Base-by-base conservation (phyloP, 2,329 filamentous ascomycete genomes). In the Ustilaginoidea virens region DNA sequence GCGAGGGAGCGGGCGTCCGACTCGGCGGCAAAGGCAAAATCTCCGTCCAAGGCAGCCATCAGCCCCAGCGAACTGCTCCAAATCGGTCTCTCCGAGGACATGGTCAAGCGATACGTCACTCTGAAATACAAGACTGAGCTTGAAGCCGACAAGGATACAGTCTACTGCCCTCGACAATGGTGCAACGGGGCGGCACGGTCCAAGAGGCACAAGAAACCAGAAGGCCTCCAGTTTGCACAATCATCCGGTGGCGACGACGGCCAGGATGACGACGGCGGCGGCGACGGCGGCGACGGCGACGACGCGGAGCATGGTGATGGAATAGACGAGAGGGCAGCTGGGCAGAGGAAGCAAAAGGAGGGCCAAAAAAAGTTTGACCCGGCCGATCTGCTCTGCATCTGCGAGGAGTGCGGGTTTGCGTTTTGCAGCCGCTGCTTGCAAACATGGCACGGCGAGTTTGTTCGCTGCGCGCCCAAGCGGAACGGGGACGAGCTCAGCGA, bases 101-200 rank as follows among this genome's bases (percentile, higher is more conserved):
- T 66, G 19, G 83, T 94, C 2, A 76, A 81, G 45, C 77, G 90
- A 31, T 98, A 92, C 48, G 80, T 92, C 4, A 74, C 74, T 21
- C 65, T 96, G 35, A 94, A 90, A 56, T 81, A 92, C 45, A 96
- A 96, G 58, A 81, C 80, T 39, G 80, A 83, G 48, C 69, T 96
- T 3, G 90, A 96, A 51, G 76, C 82, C 1, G 86, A 96, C 53
- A 92, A 86, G 45, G 78, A 75, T 33, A 94, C 86, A 0, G 69
- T 94, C 19, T 96, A 92, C 50, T 98, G 90, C 45, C 90, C 90
- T 1, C 72, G 90, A 7, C 66, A 74, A 32, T 94, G 86, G 82
- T 98, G 90, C 49, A 81, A 90, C 51, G 86, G 83, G 5, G 81
- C 86, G 3, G 86, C 86, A 16, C 70, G 73, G 25, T 82, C 78